A percentile compares a stretch with the other conserved stretches of the same genome.
phyloP scores from a whole-genome alignment of 805 yeast genomes.

The Blastobotrys americana region DNA sequence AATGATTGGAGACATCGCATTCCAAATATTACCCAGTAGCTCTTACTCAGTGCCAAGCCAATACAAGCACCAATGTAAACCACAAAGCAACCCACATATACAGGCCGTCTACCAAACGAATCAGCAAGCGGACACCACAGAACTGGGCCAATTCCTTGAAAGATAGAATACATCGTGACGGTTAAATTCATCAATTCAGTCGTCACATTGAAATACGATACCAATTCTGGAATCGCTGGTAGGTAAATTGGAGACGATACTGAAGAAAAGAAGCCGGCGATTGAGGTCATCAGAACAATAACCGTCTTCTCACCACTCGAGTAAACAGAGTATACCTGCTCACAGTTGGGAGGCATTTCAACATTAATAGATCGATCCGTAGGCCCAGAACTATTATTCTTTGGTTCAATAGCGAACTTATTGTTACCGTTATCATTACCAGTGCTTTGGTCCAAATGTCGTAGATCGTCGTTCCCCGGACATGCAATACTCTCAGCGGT shows the following conservation, averaged over 20 bases:
- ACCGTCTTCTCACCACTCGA: background rate
- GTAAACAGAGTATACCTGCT: conserved; percentile 5
- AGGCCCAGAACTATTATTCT: too few relatives aligned
- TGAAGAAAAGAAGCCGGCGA: conserved; percentile 57
- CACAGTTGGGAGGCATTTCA: too few relatives aligned
- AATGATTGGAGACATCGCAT: conserved; percentile 68
- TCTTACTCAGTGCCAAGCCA: conserved; percentile 53
- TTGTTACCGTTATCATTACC: too few relatives aligned
- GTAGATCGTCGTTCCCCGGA: too few relatives aligned
- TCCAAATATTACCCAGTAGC: conserved; percentile 53
- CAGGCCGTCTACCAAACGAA: conserved; percentile 62
- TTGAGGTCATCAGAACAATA: conserved; percentile 9
- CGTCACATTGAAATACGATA: conserved; percentile 45
- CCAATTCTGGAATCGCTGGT: conserved; percentile 62
- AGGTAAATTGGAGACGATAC: conserved; percentile 72
- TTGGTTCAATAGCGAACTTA: too few relatives aligned
- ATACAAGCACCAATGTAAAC: conserved; percentile 55
- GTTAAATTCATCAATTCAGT: conserved; percentile 58
- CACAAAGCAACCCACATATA: conserved; percentile 48
- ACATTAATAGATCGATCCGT: too few relatives aligned
- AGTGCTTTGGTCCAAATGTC: too few relatives aligned
- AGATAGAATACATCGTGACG: conserved; percentile 64
- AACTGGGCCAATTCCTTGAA: conserved; percentile 73
- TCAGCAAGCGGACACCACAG: conserved; percentile 71
- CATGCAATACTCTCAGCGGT: too few relatives aligned